phyloP scores from a whole-genome alignment of 164 flowering plant species.

The Aristolochia californica region DNA sequence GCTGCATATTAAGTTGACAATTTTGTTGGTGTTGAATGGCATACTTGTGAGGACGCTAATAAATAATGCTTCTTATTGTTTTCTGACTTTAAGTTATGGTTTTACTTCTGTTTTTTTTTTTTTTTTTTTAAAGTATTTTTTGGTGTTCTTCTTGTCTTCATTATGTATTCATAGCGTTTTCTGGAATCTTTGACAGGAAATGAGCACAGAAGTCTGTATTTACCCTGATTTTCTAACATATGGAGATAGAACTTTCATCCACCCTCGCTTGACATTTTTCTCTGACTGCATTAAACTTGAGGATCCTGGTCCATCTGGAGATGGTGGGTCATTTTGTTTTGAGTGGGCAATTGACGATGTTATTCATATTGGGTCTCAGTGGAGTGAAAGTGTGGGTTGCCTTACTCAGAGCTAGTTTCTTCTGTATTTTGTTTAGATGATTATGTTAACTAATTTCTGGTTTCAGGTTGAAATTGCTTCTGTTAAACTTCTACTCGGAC shows the following conservation, averaged over 20 bases:
- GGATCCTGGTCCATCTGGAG: constrained; percentile 12
- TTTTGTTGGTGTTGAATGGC: too few relatives aligned
- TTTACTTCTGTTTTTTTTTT: neutral
- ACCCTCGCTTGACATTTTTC: constrained; percentile 22
- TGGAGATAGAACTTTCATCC: constrained; percentile 21
- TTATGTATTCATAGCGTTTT: neutral
- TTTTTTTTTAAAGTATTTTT: neutral
- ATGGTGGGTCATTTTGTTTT: constrained; percentile 6
- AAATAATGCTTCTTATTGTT: neutral
- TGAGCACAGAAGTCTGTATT: constrained; percentile 20
- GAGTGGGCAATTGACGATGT: constrained; percentile 29
- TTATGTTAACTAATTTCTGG: neutral
- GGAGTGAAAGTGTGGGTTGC: constrained; percentile 42
- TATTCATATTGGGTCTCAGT: constrained; percentile 23
- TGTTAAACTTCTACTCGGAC: neutral
- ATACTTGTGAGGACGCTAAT: too few relatives aligned
- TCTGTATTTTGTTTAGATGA: neutral
- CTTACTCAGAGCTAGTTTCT: neutral
- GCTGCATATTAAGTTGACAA: too few relatives aligned
- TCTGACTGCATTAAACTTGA: constrained; percentile 23
- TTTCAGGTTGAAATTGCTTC: constrained; percentile 3
- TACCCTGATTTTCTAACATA: constrained; percentile 38
- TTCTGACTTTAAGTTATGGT: neutral
- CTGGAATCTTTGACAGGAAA: constrained; percentile 28
- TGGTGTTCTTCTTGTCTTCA: neutral